Evolutionary conservation across 139 green algal species (phyloP).

Genomic region (Coelastrella sp.): DNA sequence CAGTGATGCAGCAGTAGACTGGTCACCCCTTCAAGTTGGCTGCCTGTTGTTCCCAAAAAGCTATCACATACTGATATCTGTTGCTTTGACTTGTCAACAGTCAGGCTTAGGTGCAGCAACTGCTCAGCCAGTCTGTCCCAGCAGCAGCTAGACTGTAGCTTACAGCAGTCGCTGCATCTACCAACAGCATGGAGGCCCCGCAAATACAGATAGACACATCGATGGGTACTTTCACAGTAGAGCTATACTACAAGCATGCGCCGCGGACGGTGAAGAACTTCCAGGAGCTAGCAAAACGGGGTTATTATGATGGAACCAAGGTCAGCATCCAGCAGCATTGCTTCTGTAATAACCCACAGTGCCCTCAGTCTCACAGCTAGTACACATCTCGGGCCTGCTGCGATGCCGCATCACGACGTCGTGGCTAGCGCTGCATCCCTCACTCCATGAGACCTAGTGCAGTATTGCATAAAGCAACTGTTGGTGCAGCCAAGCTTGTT

Average conservation of each 20-base stretch:
- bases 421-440: too few relatives aligned
- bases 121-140: too few relatives aligned
- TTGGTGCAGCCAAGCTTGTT: too few relatives aligned
- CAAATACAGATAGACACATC: conserved; percentile 70
- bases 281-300: conserved; percentile 81
- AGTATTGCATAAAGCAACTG: too few relatives aligned
- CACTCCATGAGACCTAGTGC: too few relatives aligned
- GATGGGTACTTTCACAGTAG: conserved; percentile 69
- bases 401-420: neutral
- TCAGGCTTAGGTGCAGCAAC: too few relatives aligned
- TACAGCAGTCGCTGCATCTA: neutral
- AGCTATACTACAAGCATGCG: conserved; percentile 94
- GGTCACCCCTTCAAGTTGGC: too few relatives aligned
- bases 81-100: too few relatives aligned
- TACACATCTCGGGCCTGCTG: neutral
- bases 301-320: conserved; percentile 93
- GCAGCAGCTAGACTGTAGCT: too few relatives aligned
- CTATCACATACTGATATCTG: too few relatives aligned
- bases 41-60: too few relatives aligned
- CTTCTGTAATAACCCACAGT: neutral
- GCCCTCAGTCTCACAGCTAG: neutral
- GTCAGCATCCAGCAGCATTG: conserved; percentile 24
- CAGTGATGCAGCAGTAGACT: too few relatives aligned
- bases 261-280: conserved; percentile 93
- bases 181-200: conserved; percentile 62